Percentiles rank a stretch among this genome's conserved stretches.
phyloP scores from a whole-genome alignment of 257 asterid species.

The Nyctanthes arbortristis region DNA sequence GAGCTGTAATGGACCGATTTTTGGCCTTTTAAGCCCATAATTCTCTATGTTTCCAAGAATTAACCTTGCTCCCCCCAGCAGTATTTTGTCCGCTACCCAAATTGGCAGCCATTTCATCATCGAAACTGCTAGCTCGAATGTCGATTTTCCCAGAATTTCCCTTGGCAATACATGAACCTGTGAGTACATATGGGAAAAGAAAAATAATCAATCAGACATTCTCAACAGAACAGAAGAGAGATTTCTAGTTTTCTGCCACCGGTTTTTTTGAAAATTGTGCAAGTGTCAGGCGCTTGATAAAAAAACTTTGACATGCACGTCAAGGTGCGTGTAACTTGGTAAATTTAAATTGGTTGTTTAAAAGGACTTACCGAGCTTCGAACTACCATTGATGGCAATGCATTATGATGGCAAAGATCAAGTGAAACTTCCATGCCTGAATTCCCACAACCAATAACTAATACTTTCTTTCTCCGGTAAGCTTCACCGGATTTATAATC shows the following conservation, averaged over 20 bases:
- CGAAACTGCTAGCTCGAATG: constrained; percentile 57
- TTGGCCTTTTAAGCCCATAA: constrained; percentile 75
- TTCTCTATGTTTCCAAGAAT: constrained; percentile 64
- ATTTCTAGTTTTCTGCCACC: not conserved
- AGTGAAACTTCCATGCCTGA: constrained; percentile 96
- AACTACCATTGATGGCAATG: constrained; percentile 75
- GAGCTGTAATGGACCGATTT: constrained; percentile 75
- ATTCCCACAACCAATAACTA: constrained; percentile 95
- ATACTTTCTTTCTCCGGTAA: constrained; percentile 57
- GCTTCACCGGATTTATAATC: constrained; percentile 76
- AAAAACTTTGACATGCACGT: too few species aligned
- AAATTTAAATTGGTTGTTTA: not conserved
- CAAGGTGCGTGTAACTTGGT: too few species aligned
- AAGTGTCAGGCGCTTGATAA: not conserved
- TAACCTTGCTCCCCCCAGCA: constrained; percentile 57
- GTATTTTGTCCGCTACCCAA: constrained; percentile 62
- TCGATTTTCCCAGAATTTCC: constrained; percentile 74
- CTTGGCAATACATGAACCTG: constrained; percentile 94
- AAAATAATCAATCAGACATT: not conserved
- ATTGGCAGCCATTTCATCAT: constrained; percentile 79
- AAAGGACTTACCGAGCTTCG: constrained; percentile 64
- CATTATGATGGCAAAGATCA: constrained; percentile 75
- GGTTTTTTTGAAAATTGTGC: not conserved
- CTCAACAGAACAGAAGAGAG: not conserved
- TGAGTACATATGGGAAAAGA: not conserved